Evolutionary conservation across 2,329 filamentous ascomycete species (phyloP).

Genomic region (Neopestalotiopsis sp.): DNA sequence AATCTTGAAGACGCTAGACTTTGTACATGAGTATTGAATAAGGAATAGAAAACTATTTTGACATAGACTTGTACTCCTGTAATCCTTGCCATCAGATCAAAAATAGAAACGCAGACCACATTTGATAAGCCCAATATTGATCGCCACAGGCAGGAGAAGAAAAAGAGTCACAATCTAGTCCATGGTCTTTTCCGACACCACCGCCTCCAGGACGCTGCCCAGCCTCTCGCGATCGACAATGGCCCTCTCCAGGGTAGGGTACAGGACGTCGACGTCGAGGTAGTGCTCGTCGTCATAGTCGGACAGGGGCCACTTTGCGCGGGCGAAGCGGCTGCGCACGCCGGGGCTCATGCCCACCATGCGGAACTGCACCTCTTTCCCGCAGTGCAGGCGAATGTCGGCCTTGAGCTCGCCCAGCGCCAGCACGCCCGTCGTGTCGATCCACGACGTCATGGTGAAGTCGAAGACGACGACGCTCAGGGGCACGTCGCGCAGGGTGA

Average conservation of each 20-base stretch:
- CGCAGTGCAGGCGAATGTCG: slow-evolving; percentile 35
- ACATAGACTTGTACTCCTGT: background rate
- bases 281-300: slow-evolving; percentile 30
- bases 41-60: background rate
- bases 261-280: slow-evolving; percentile 34
- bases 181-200: slow-evolving; percentile 33
- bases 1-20: background rate
- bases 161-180: background rate
- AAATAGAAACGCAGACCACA: background rate
- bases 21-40: background rate
- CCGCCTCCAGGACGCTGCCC: slow-evolving; percentile 33
- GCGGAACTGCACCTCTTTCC: slow-evolving; percentile 33
- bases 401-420: slow-evolving; percentile 38
- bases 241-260: slow-evolving; percentile 33
- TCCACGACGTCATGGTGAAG: slow-evolving; percentile 34
- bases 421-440: slow-evolving; percentile 37
- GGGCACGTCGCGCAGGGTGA: slow-evolving; percentile 32
- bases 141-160: background rate
- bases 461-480: slow-evolving; percentile 37
- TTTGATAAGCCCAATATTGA: background rate
- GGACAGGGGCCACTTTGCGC: slow-evolving; percentile 33
- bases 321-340: slow-evolving; percentile 31
- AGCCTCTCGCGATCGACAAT: slow-evolving; percentile 32
- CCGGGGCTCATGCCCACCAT: slow-evolving; percentile 30
- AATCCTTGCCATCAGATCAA: background rate